Evolutionary conservation across 176 grass and related monocot genomes (phyloP).

Genomic region (Phragmites australis): DNA sequence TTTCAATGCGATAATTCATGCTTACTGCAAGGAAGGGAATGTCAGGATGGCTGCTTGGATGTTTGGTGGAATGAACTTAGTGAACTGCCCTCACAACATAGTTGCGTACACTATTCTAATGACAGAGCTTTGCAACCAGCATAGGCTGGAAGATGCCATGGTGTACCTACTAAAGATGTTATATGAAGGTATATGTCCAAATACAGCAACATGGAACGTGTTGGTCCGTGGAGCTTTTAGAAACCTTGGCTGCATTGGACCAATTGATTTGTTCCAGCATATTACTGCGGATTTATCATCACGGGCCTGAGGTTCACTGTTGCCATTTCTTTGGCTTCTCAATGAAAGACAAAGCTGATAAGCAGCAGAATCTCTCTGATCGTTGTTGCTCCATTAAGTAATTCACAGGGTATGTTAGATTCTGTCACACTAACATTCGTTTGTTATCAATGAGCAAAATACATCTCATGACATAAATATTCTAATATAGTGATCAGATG

Average conservation of each 20-base stretch:
- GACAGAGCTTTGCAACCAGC: conserved; percentile 63
- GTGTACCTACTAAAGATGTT: conserved; percentile 82
- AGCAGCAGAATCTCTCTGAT: conserved; percentile 1
- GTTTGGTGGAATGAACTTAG: conserved; percentile 50
- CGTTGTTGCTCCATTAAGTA: background rate
- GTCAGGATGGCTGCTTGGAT: conserved; percentile 56
- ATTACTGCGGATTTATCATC: conserved; percentile 42
- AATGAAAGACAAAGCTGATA: conserved; percentile 12
- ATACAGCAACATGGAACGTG: conserved; percentile 76
- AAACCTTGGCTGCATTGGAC: conserved; percentile 26
- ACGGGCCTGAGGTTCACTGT: background rate
- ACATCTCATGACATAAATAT: background rate
- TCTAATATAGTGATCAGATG: background rate
- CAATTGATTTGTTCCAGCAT: conserved; percentile 46
- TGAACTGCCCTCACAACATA: conserved; percentile 53
- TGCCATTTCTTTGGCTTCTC: conserved; percentile 16
- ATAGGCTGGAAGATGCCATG: conserved; percentile 68
- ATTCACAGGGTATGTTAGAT: conserved; percentile 25
- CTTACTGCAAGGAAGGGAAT: conserved; percentile 72
- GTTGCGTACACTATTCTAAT: conserved; percentile 73
- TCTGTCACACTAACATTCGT: conserved; percentile 3
- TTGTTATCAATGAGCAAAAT: background rate
- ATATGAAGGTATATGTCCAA: conserved; percentile 75
- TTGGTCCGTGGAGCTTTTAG: conserved; percentile 57
- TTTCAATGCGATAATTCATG: conserved; percentile 66